These are phyloP conservation scores for Neohortaea acidophila DNA, from an alignment of 495 filamentous ascomycete genomes.

Conservation along the genomic window DNA sequence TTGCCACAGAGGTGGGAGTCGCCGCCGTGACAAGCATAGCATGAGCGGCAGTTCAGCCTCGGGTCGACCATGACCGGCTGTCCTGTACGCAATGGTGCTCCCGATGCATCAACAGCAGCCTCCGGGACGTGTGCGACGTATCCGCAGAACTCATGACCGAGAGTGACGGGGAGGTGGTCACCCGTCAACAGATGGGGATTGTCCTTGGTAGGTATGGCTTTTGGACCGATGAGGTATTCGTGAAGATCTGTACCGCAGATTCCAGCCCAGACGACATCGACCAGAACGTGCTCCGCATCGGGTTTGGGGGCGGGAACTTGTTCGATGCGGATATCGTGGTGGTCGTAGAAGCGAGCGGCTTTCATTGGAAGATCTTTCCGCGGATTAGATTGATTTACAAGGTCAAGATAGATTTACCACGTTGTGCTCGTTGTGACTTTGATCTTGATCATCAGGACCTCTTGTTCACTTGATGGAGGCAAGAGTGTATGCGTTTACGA, in stretches of 20 bases:
- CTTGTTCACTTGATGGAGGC: too few relatives aligned
- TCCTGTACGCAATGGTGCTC: slow-evolving; percentile 6
- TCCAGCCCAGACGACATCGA: slow-evolving; percentile 14
- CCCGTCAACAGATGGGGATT: slow-evolving; percentile 12
- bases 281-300: slow-evolving; percentile 2
- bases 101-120: slow-evolving; percentile 2
- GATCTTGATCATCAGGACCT: too few relatives aligned
- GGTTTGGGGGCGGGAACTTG: slow-evolving; percentile 3
- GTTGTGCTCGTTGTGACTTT: too few relatives aligned
- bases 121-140: slow-evolving; percentile 4
- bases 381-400: too few relatives aligned
- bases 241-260: slow-evolving; percentile 20
- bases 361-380: too few relatives aligned
- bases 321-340: slow-evolving; percentile 8
- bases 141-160: slow-evolving; percentile 19
- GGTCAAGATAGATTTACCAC: too few relatives aligned
- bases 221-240: slow-evolving; percentile 15
- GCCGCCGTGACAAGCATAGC: slow-evolving; percentile 6
- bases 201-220: slow-evolving; percentile 8
- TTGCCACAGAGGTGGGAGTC: slow-evolving; percentile 9
- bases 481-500: too few relatives aligned
- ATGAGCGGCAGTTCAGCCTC: slow-evolving; percentile 12
- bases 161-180: slow-evolving; percentile 10
- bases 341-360: slow-evolving; percentile 9
- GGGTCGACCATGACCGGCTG: slow-evolving; percentile 17